phyloP scores from a whole-genome alignment of 78 protist species.

The slime mould (Dictyostelium discoideum) region DNA sequence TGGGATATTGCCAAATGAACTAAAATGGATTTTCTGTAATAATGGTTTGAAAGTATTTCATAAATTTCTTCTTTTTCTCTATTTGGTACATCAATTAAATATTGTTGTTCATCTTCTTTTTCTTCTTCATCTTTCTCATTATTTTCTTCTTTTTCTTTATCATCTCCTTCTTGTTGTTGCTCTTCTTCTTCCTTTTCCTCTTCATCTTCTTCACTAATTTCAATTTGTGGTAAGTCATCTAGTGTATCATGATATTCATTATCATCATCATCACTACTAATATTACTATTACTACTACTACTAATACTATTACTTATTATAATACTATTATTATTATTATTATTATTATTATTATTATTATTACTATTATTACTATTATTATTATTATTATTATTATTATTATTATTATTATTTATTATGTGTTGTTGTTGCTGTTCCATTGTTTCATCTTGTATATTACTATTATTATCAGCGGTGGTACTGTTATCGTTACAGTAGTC shows the following conservation, averaged over 20 bases:
- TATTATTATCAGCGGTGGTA: neutral
- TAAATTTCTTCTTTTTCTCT: slow-evolving; percentile 14
- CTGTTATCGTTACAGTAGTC: neutral
- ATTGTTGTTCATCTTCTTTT: neutral
- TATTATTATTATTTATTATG: neutral
- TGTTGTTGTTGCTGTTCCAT: neutral
- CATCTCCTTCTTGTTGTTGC: neutral
- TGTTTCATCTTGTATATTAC: neutral
- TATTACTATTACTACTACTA: neutral
- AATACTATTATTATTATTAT: neutral
- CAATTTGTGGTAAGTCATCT: neutral
- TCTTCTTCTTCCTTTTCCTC: neutral
- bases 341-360: neutral
- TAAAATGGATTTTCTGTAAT: neutral
- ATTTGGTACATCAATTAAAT: neutral
- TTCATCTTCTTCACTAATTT: neutral
- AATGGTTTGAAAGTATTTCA: slow-evolving; percentile 2
- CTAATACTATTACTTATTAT: neutral
- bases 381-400: neutral
- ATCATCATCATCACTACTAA: neutral
- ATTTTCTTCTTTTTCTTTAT: neutral
- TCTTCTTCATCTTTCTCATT: neutral
- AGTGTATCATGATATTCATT: neutral
- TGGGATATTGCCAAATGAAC: neutral
- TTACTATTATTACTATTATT: neutral